Evolutionary conservation across 2,329 filamentous ascomycete genomes (phyloP), one percentile per base, ranked within the genome.

Genomic region (Aureobasidium lini): DNA sequence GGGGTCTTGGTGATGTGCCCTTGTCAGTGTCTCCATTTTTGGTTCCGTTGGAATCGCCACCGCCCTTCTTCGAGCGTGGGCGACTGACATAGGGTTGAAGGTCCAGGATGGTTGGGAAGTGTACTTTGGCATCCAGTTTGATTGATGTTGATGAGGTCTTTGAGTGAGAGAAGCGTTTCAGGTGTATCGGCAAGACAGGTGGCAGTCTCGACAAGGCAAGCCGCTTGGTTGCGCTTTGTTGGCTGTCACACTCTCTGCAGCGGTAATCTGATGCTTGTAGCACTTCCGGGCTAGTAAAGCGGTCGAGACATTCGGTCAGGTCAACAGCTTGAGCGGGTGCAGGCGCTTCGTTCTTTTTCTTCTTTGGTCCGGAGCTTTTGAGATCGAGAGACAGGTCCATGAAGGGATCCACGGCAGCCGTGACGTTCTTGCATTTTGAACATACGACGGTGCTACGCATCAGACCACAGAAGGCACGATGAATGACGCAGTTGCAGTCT

Each of bases 401-500:
- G 72, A 96, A 94, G 0, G 90, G 92, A 69, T 97, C 90, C 43
- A 90, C 83, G 0, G 90, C 87, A 62, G 88, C 87, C 1, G 89
- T 95, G 23, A 87, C 84, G 65, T 91, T 92, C 61, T 85, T 81
- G 73, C 93, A 97, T 66, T 87, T 88, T 68, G 90, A 87, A 73
- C 93, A 99, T 16, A 90, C 96, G 40, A 95, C 93, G 18, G 88
- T 93, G 69, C 87, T 94, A 67, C 90, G 89, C 62, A 95, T 84
- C 70, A 95, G 93, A 62, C 94, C 94, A 71, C 93, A 95, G 69
- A 96, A 96, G 0, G 90, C 92, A 69, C 93, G 89, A 71, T 97
- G 94, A 66, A 97, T 88, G 67, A 97, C 89, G 73, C 93, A 99
- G 61, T 86, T 84, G 77, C 94, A 97, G 62, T 75, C 70, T 44